Conservation (phyloP, 192 early-diverging fungal genomes). For the Ramicandelaber brevisporus region DNA sequence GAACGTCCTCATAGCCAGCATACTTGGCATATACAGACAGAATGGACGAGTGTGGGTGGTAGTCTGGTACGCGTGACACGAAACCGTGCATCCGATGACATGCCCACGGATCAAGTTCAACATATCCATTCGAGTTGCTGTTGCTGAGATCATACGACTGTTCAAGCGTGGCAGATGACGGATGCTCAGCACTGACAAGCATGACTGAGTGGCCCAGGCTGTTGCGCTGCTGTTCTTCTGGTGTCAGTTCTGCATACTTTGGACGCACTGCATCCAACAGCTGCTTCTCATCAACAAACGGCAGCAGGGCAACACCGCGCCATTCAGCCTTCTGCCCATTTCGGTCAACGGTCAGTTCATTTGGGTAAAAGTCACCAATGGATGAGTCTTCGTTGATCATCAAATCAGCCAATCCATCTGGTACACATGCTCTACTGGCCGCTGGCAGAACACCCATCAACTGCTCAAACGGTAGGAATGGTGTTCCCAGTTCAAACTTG, state of each 20-base stretch:
- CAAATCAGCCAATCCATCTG: slow-evolving; percentile 31
- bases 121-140: slow-evolving; percentile 5
- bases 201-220: slow-evolving; percentile 27
- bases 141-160: slow-evolving; percentile 6
- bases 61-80: slow-evolving; percentile 25
- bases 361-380: slow-evolving; percentile 90
- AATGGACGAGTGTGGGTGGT: slow-evolving; percentile 30
- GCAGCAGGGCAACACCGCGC: slow-evolving; percentile 81
- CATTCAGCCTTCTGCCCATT: slow-evolving; percentile 91
- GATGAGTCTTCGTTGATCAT: slow-evolving; percentile 65
- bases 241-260: slow-evolving; percentile 29
- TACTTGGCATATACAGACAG: slow-evolving; percentile 20
- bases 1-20: slow-evolving; percentile 25
- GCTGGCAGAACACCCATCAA: slow-evolving; percentile 91
- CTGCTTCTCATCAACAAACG: slow-evolving; percentile 77
- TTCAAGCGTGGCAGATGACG: slow-evolving; percentile 27
- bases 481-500: slow-evolving; percentile 57
- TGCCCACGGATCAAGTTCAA: slow-evolving; percentile 21
- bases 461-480: slow-evolving; percentile 83
- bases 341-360: slow-evolving; percentile 67
- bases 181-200: slow-evolving; percentile 26
- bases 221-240: slow-evolving; percentile 56
- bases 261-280: slow-evolving; percentile 44
- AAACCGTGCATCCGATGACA: slow-evolving; percentile 28
- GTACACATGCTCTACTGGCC: slow-evolving; percentile 28